Evolutionary conservation across 176 grass and related monocot genomes (phyloP).

Genomic region (Echinochloa phyllopogon): DNA sequence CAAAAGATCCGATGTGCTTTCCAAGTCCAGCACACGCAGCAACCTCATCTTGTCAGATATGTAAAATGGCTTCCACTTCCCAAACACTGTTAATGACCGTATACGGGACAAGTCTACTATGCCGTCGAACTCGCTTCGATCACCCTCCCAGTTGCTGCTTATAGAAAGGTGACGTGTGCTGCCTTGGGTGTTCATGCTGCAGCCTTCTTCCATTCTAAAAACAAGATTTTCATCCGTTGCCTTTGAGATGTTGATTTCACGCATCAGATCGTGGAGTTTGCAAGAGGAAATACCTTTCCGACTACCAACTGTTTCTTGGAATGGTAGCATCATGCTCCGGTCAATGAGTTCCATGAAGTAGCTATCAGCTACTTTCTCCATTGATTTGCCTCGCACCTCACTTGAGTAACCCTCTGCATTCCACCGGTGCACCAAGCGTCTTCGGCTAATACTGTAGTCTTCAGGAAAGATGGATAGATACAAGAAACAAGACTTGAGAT

Average conservation of each 20-base stretch:
- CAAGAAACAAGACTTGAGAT: slow-evolving; percentile 2
- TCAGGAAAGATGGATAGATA: not conserved
- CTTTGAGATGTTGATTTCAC: slow-evolving; percentile 1
- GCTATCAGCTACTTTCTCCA: not conserved
- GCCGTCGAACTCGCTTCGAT: not conserved
- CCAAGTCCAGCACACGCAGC: slow-evolving; percentile 20
- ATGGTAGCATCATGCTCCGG: not conserved
- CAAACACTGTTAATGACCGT: not conserved
- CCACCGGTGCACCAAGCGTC: not conserved
- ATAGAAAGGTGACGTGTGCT: not conserved
- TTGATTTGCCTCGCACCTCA: not conserved
- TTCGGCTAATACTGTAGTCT: not conserved
- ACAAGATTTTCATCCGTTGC: not conserved
- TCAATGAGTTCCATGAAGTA: not conserved
- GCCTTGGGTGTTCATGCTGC: not conserved
- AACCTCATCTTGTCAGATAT: slow-evolving; percentile 29
- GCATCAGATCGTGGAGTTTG: not conserved
- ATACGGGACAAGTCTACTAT: not conserved
- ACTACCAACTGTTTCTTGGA: not conserved
- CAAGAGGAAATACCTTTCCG: not conserved
- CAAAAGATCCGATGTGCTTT: not conserved
- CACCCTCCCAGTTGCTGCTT: not conserved
- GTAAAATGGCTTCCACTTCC: slow-evolving; percentile 7
- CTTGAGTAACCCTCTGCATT: not conserved
- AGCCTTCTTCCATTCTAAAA: not conserved